Evolutionary conservation across 805 yeast species (phyloP), one percentile per base, ranked within the genome.

Genomic region (Teunomyces cretensis): DNA sequence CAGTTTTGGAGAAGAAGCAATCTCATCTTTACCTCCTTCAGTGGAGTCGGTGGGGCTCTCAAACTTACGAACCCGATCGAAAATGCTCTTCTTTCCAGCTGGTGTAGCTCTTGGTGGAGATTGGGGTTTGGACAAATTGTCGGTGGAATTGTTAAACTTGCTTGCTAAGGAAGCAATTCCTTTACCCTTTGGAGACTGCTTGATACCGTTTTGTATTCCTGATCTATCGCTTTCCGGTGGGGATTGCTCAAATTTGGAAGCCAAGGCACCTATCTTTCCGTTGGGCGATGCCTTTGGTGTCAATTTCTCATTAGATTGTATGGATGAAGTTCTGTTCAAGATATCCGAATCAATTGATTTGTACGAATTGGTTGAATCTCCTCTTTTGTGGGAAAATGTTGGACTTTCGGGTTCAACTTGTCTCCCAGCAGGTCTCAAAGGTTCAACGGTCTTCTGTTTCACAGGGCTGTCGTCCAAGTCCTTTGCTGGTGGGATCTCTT

Each of bases 41-140:
- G 16, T 19, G 16, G 12, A 33, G 22, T 12, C 53, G 4, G 44
- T 44, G 9, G 68, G 60, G 32, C 54, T 57, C 48, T 69, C 74
- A 47, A 68, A 70, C 42, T 67, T 67, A 48, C 59, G 65, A 15
- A 70, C 68, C 50, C 62, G 65, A 45, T 69, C 73, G 43, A 67
- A 54, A 12, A 70, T 65, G 43, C 53, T 56, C 13, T 48, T 47
- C 30, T 41, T 53, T 27, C 44, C 49, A 12, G 53, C 42, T 43
- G 57, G 65, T 43, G 58, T 55, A 46, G 58, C 53, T 48, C 49
- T 36, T 1, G 57, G 40, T 2, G 57, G 55, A 14, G 56, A 47
- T 2, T 43, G 42, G 1, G 40, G 43, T 27, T 56, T 55, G 6
- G 56, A 38, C 38, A 33, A 56, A 42, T 16, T 49, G 9, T 57